Evolutionary conservation across 371 early-diverging fungal species (phyloP), one percentile per base, ranked within the genome.

Genomic region (Rhizopus arrhizus): DNA sequence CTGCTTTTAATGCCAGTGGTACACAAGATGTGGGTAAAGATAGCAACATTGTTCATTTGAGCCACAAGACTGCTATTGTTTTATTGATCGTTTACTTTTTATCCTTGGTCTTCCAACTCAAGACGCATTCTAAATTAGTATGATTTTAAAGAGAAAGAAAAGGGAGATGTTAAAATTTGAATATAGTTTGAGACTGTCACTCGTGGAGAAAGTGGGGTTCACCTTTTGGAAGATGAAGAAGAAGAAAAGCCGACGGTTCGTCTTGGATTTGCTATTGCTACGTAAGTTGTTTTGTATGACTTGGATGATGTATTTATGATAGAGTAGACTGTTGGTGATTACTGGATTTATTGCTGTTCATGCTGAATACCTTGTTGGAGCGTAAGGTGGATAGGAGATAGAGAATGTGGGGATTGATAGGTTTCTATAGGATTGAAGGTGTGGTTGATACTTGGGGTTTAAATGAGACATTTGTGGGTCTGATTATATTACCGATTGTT

Each of bases 401-500:
- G 33, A 15, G 12, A 35, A 22, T 46, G 7, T 13, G 5, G 11
- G 15, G 5, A 4, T 15, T 61, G 43, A 11, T 41, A 15, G 33
- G 16, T 43, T 34, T 28, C 11, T 45, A 11, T 61, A 86, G 89
- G 6, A 91, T 96, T 53, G 92, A 93, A 55, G 93, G 90, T n/a
- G 73, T 90, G 11, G 82, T 88, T 6, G 69, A 81, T 12, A 62
- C 66, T 33, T 86, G 85, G 82, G 79, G 81, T 7, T 74, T 93
- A 16, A 83, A 78, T 52, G 75, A 89, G 15, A 86, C 89, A 1
- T 96, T 96, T 77, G 88, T 96, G 12, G 95, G 94, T 68, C 71
- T 96, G 42, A 88, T 96, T 59, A 68, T 96, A 15, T 66, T 96
- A 11, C 94, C 95, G 1, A 89, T 95, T 56, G 92, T 93, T 28